phyloP scores from a whole-genome alignment of 1,284 basidiomycete genomes.

The Tranzscheliella williamsii region DNA sequence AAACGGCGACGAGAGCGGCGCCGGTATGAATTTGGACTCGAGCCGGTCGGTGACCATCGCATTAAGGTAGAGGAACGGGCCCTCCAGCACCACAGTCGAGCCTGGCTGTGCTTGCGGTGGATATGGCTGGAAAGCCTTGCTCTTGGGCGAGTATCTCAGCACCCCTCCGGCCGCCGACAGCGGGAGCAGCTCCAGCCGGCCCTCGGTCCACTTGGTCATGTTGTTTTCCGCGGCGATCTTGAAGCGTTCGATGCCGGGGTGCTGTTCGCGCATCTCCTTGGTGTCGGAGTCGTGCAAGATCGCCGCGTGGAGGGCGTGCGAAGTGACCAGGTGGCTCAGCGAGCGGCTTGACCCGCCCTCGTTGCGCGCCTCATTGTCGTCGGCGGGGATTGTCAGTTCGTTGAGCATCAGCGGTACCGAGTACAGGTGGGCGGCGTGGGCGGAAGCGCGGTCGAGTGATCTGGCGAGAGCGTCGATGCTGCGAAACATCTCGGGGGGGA shows the following conservation, averaged over 20 bases:
- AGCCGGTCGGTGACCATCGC: conserved; percentile 80
- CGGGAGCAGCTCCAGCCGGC: conserved; percentile 67
- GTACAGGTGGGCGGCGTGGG: too few relatives aligned
- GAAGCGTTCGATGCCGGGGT: conserved; percentile 81
- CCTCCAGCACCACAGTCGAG: conserved; percentile 61
- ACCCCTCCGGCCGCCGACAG: conserved; percentile 58
- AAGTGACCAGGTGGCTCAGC: conserved; percentile 64
- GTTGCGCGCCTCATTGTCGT: background rate
- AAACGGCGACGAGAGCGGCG: conserved; percentile 65
- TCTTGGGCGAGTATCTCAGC: conserved; percentile 69
- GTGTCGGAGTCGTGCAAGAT: conserved; percentile 71
- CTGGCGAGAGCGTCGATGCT: conserved; percentile 4
- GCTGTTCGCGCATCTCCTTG: conserved; percentile 66
- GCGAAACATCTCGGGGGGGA: conserved; percentile 28
- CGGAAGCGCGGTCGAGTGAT: too few relatives aligned
- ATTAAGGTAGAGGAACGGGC: conserved; percentile 82
- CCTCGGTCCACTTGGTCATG: conserved; percentile 72
- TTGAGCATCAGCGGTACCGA: conserved; percentile 14
- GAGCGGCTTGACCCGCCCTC: conserved; percentile 3
- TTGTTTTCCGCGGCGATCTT: conserved; percentile 81
- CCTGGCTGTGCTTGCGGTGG: background rate
- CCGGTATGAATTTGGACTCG: conserved; percentile 77
- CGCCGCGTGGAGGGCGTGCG: conserved; percentile 76
- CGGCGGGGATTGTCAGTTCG: background rate
- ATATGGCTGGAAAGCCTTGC: conserved; percentile 64